These are phyloP conservation scores for Polytolypa hystricis DNA, from an alignment of 2,329 filamentous ascomycete genomes.

Conservation along the genomic window DNA sequence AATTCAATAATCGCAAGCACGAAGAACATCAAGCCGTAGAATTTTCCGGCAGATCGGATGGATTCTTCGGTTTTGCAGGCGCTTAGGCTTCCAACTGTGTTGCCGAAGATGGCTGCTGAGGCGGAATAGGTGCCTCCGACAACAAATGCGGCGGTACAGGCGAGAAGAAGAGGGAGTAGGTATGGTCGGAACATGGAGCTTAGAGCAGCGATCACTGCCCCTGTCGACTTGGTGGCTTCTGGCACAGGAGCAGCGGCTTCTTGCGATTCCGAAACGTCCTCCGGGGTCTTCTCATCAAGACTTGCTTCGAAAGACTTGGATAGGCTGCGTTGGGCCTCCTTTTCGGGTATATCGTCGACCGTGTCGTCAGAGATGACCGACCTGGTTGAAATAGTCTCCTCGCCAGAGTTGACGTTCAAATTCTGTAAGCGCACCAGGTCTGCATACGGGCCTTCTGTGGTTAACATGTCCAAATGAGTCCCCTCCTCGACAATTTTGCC, in stretches of 20 bases:
- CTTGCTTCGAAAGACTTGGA: background rate
- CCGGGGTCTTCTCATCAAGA: conserved; percentile 4
- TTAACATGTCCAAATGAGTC: conserved; percentile 16
- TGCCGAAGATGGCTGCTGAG: conserved; percentile 49
- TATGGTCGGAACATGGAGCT: conserved; percentile 31
- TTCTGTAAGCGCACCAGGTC: conserved; percentile 35
- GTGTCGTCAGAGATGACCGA: conserved; percentile 6
- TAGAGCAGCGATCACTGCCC: conserved; percentile 18
- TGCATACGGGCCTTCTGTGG: conserved; percentile 28
- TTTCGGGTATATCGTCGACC: background rate
- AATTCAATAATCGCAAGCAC: conserved; percentile 50
- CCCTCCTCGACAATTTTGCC: conserved; percentile 19
- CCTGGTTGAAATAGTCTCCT: conserved; percentile 3
- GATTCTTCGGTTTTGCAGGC: conserved; percentile 40
- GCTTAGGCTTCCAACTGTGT: conserved; percentile 47
- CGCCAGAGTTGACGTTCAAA: conserved; percentile 11
- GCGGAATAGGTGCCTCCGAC: conserved; percentile 49
- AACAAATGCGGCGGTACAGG: conserved; percentile 40
- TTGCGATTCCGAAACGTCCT: conserved; percentile 6
- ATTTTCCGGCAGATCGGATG: conserved; percentile 40
- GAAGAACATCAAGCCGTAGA: conserved; percentile 51
- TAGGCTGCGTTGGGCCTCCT: background rate
- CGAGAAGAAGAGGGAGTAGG: conserved; percentile 35
- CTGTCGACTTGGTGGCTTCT: background rate
- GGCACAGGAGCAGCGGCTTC: conserved; percentile 2